A percentile compares a stretch with the other conserved stretches of the same genome.
Evolutionary conservation across 2,329 filamentous ascomycete genomes (phyloP).

Genomic region (Hypoxylon sp.): DNA sequence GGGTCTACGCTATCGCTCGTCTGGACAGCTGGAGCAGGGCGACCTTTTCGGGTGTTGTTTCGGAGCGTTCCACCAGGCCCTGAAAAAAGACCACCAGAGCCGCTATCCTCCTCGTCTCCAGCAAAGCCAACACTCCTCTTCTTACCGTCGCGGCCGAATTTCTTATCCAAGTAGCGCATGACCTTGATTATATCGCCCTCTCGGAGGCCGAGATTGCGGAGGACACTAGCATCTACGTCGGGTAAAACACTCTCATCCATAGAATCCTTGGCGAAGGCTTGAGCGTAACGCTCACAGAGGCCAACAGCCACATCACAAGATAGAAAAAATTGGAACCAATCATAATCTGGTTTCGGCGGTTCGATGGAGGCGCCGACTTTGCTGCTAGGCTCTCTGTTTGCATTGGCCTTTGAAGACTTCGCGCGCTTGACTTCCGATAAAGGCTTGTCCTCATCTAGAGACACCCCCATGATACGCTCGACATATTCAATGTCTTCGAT

Average conservation of each 20-base stretch:
- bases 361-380: conserved; percentile 75
- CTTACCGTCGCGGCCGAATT: conserved; percentile 77
- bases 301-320: conserved; percentile 92
- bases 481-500: conserved; percentile 95
- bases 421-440: conserved; percentile 83
- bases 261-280: conserved; percentile 89
- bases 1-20: conserved; percentile 89
- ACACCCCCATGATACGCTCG: conserved; percentile 87
- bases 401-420: conserved; percentile 55
- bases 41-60: conserved; percentile 94
- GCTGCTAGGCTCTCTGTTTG: conserved; percentile 50
- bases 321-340: conserved; percentile 99
- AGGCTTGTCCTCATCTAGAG: conserved; percentile 94
- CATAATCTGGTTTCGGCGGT: conserved; percentile 80
- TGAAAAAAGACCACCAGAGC: conserved; percentile 83
- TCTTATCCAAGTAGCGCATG: conserved; percentile 88
- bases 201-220: conserved; percentile 91
- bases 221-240: conserved; percentile 85
- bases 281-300: conserved; percentile 93
- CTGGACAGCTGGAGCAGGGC: conserved; percentile 88
- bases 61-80: conserved; percentile 90
- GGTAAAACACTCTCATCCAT: conserved; percentile 96
- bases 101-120: conserved; percentile 68
- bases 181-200: conserved; percentile 98
- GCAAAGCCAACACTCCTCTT: conserved; percentile 59